These are phyloP conservation scores for Massospora cicadina DNA, from an alignment of 371 early-diverging fungal species.

Conservation along the genomic window DNA sequence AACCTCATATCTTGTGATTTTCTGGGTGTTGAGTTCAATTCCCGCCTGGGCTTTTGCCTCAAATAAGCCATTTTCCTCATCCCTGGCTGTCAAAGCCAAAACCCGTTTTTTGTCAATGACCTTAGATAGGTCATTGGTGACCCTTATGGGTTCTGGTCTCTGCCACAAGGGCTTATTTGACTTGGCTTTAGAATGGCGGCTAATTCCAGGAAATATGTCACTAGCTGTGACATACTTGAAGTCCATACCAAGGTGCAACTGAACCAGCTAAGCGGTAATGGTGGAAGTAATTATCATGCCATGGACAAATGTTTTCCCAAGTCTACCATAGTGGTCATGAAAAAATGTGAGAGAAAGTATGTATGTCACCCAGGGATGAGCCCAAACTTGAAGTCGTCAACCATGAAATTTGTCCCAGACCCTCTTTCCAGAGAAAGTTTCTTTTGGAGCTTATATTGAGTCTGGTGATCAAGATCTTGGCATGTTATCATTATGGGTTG, in stretches of 20 bases:
- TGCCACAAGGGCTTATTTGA: too few relatives aligned
- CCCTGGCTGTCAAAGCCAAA: too few relatives aligned
- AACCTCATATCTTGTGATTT: too few relatives aligned
- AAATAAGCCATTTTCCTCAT: too few relatives aligned
- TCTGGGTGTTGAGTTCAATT: too few relatives aligned
- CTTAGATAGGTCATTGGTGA: too few relatives aligned
- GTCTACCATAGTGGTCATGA: constrained; percentile 77
- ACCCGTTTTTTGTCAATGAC: too few relatives aligned
- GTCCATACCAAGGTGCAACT: constrained; percentile 39
- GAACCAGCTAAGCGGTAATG: constrained; percentile 71
- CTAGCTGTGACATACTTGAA: constrained; percentile 31
- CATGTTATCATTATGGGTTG: background rate
- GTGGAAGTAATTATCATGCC: constrained; percentile 73
- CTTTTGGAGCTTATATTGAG: background rate
- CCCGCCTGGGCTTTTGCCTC: too few relatives aligned
- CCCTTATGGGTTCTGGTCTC: too few relatives aligned
- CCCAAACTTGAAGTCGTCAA: constrained; percentile 85
- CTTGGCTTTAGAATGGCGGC: too few relatives aligned
- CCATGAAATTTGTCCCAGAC: constrained; percentile 50
- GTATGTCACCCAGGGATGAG: constrained; percentile 42
- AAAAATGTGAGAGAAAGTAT: constrained; percentile 82
- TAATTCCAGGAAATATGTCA: too few relatives aligned
- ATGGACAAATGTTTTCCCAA: constrained; percentile 41
- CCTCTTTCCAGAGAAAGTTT: background rate
- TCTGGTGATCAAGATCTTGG: background rate